Conservation (phyloP, 2,329 filamentous ascomycete species). For the Fusarium denticulatum region DNA sequence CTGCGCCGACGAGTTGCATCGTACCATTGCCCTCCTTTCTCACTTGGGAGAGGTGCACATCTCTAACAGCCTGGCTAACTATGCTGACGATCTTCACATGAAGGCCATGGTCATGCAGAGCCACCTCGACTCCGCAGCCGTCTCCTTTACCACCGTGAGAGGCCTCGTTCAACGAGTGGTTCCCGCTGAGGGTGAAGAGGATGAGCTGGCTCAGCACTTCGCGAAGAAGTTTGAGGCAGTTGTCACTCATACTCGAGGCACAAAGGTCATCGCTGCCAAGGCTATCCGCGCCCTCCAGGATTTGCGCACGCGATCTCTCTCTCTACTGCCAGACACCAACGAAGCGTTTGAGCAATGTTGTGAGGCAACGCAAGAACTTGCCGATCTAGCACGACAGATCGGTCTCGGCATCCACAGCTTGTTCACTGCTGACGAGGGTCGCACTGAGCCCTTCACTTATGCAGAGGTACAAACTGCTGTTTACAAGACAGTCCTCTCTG, state of each 20-base stretch:
- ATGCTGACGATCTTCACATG: constrained; percentile 84
- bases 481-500: constrained; percentile 58
- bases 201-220: constrained; percentile 74
- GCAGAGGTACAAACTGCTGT: constrained; percentile 73
- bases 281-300: constrained; percentile 81
- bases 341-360: constrained; percentile 78
- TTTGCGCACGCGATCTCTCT: constrained; percentile 78
- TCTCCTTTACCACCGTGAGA: constrained; percentile 71
- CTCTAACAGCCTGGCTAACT: constrained; percentile 72
- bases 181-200: constrained; percentile 60
- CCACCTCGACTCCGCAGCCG: constrained; percentile 81
- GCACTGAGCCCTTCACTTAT: constrained; percentile 73
- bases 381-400: constrained; percentile 71
- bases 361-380: constrained; percentile 70
- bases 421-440: constrained; percentile 74
- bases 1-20: constrained; percentile 82
- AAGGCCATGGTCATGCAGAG: constrained; percentile 79
- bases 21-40: constrained; percentile 85
- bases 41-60: constrained; percentile 87
- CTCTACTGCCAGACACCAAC: constrained; percentile 73
- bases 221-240: constrained; percentile 75
- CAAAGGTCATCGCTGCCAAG: constrained; percentile 86
- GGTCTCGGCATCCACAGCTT: constrained; percentile 73
- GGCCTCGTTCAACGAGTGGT: constrained; percentile 74
- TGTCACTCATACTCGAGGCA: constrained; percentile 79